Base-by-base conservation (phyloP, 2,329 filamentous ascomycete species). In the Diaporthe sp. region DNA sequence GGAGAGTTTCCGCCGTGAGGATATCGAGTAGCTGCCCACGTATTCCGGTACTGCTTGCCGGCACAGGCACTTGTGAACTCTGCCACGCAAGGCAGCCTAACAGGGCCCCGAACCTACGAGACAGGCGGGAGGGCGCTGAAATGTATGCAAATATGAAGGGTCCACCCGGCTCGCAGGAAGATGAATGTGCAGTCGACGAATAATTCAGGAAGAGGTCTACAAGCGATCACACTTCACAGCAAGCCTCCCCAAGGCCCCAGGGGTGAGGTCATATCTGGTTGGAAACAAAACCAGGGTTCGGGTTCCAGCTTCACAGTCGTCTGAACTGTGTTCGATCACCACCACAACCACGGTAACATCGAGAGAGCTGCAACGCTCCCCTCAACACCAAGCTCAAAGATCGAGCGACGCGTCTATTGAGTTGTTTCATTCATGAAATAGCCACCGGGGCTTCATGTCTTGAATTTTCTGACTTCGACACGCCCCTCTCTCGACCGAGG, bases 181-280 rank as follows among this genome's bases (percentile, higher is more conserved):
- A 32, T 7, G 25, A 2, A 68, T 39, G 63, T 10, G 19, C 8
- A 39, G 9, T 53, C 2, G 13, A 27, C 9, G 13, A 39, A 37
- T 27, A 39, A 13, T 53, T 27, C 47, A 68, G 63, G 30, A 66
- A 27, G 32, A 32, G 22, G 32, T 22, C 22, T 17, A 13, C 13
- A 7, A 37, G n/a, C 25, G n/a, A n/a, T 51, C 7, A 30, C 32
- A 53, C n/a, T 19, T 27, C 3, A 47, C n/a, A 13, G 32, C 61
- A 51, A 35, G 61, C 44, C 22, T 25, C 37, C 22, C 32, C 17
- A 27, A 66, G 37, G 30, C 37, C 22, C 19, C 44, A 66, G 19
- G 61, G 61, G 47, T 68, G 47, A 68, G 44, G 47, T 68, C 47
- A 66, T 37, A 9, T 30, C n/a, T 53, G 47, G 9, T 37, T 53